phyloP scores from a whole-genome alignment of 2,329 filamentous ascomycete genomes.

The Fusarium beomiforme region DNA sequence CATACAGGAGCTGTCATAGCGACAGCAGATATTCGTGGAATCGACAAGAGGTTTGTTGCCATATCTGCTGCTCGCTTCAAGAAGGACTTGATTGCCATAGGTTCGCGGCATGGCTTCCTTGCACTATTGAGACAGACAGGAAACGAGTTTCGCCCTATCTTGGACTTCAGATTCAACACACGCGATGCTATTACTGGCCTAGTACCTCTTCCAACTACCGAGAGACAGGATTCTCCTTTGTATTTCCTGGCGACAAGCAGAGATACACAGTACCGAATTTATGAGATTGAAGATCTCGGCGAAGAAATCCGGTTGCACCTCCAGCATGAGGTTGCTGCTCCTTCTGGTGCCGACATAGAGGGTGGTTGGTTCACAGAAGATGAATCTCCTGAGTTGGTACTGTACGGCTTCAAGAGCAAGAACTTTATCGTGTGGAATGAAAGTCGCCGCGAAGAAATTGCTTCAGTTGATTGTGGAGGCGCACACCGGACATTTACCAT shows the following conservation, averaged over 20 bases:
- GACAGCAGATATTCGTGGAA: slow-evolving; percentile 46
- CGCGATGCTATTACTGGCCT: slow-evolving; percentile 77
- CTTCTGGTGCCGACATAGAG: slow-evolving; percentile 81
- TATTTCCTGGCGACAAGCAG: slow-evolving; percentile 78
- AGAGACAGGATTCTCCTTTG: slow-evolving; percentile 18
- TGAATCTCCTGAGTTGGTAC: slow-evolving; percentile 64
- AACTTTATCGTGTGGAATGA: slow-evolving; percentile 86
- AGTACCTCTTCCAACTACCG: slow-evolving; percentile 52
- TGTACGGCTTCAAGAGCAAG: slow-evolving; percentile 84
- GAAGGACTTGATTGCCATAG: slow-evolving; percentile 58
- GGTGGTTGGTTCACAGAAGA: slow-evolving; percentile 67
- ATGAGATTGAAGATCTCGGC: slow-evolving; percentile 48
- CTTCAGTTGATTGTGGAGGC: slow-evolving; percentile 83
- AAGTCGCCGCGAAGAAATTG: slow-evolving; percentile 73
- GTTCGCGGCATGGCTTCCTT: slow-evolving; percentile 63
- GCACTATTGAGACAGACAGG: slow-evolving; percentile 45
- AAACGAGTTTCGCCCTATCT: slow-evolving; percentile 43
- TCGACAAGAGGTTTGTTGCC: slow-evolving; percentile 61
- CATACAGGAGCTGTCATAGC: slow-evolving; percentile 43
- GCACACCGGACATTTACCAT: slow-evolving; percentile 80
- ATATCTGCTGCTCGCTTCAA: slow-evolving; percentile 57
- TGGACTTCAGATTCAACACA: slow-evolving; percentile 53
- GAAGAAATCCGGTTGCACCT: slow-evolving; percentile 52
- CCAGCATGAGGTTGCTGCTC: slow-evolving; percentile 74
- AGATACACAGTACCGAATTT: slow-evolving; percentile 80